phyloP scores from a whole-genome alignment of 768 basidiomycete species.

The Tulasnella sp. region DNA sequence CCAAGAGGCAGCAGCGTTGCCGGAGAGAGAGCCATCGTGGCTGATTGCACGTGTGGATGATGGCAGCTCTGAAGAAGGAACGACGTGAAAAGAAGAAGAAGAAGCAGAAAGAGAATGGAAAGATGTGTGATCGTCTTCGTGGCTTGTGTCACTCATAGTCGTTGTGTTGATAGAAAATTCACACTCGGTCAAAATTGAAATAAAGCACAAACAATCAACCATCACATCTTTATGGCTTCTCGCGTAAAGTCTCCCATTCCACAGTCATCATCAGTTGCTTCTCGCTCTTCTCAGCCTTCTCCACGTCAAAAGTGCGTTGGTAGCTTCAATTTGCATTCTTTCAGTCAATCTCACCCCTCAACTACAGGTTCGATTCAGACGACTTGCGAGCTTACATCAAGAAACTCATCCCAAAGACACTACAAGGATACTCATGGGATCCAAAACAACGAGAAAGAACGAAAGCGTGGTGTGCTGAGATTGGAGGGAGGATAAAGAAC shows the following conservation, averaged over 20 bases:
- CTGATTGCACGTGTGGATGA: background rate
- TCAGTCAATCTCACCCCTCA: background rate
- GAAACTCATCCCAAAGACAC: conserved; percentile 57
- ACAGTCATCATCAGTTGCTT: no score
- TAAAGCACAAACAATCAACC: background rate
- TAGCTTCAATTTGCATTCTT: background rate
- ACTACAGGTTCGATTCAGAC: conserved; percentile 43
- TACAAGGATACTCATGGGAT: conserved; percentile 54
- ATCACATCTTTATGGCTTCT: background rate
- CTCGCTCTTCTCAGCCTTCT: conserved; percentile 35
- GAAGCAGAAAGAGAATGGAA: conserved; percentile 11
- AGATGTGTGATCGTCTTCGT: background rate
- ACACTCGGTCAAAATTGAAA: background rate
- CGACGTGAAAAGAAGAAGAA: conserved; percentile 19
- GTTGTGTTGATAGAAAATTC: background rate
- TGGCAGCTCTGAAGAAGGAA: conserved; percentile 9
- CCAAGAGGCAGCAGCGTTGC: no score
- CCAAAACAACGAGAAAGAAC: conserved; percentile 55
- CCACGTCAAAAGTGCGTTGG: conserved; percentile 32
- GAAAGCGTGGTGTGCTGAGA: conserved; percentile 68
- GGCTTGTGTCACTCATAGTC: conserved; percentile 2
- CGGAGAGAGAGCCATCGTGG: no score
- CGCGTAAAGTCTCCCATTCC: conserved; percentile 9
- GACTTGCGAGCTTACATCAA: conserved; percentile 67
- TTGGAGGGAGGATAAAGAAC: conserved; percentile 73